Evolutionary conservation across 139 green algal genomes (phyloP), one percentile per base, ranked within the genome.

Genomic region (Chlamydomonas incerta): DNA sequence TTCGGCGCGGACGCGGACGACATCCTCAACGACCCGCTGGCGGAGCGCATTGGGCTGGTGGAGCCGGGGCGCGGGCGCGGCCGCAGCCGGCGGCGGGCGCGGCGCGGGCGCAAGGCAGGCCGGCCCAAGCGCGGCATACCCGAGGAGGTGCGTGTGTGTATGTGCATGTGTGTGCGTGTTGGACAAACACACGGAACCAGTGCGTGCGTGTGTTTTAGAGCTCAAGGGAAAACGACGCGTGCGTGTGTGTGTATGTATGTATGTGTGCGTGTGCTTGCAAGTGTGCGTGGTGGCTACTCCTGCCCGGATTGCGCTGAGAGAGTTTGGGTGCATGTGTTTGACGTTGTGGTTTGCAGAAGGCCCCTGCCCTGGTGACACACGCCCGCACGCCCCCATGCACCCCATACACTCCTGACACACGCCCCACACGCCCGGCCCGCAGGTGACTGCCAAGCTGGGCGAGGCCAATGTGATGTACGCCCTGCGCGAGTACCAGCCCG

Each of bases 381-480:
- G n/a, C n/a, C n/a, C n/a, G n/a, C n/a, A n/a, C n/a, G n/a, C n/a
- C 60, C 35, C 35, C 68, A 33, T 18, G 0, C 35, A 10, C 23
- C 34, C 68, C 35, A 17, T 33, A 0, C 33, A 35, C 28, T 17
- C 68, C 34, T 33, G 35, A n/a, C n/a, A n/a, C n/a, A n/a, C n/a
- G n/a, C n/a, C n/a, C n/a, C n/a, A n/a, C n/a, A n/a, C n/a, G n/a
- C n/a, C n/a, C n/a, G n/a, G n/a, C n/a, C n/a, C n/a, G n/a, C 85
- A 86, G 67, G 85, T 73, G 26, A 28, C 20, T 24, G 46, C 73
- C 58, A 93, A 93, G 86, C 87, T 98, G 75, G 96, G 94, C 1
- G 89, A 99, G 57, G 96, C 95, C n/a, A 98, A 96, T 84, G 87
- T 99, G 63, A 74, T 95, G 81, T 98, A 98, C 71, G 96, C 96